Percentiles rank a stretch among this genome's conserved stretches.
phyloP scores from a whole-genome alignment of 108 stramenopile genomes.

The Aurantiochytrium sp. region DNA sequence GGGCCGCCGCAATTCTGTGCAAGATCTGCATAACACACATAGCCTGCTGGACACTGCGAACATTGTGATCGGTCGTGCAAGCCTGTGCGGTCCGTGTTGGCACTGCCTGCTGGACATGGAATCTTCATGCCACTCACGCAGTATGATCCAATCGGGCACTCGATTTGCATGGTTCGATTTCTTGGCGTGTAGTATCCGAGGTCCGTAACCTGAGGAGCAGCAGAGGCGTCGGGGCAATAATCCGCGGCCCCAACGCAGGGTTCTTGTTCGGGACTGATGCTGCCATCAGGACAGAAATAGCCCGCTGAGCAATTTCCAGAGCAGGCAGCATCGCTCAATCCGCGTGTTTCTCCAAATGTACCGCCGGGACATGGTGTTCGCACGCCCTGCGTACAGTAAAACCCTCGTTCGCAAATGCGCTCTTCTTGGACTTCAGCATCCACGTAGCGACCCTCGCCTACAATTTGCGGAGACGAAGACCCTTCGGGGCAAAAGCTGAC shows the following conservation, averaged over 20 bases:
- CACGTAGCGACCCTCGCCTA: background rate
- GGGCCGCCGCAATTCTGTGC: background rate
- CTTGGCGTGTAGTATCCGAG: slow-evolving; percentile 15
- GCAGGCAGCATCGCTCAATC: slow-evolving; percentile 25
- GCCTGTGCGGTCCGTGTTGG: slow-evolving; percentile 25
- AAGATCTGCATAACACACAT: slow-evolving; percentile 18
- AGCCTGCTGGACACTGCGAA: slow-evolving; percentile 25
- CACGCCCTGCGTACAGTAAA: background rate
- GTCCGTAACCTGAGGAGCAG: slow-evolving; percentile 19
- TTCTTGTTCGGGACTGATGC: slow-evolving; percentile 19
- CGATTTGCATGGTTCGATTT: background rate
- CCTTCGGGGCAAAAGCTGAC: background rate
- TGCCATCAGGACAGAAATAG: slow-evolving; percentile 33
- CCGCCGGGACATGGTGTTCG: slow-evolving; percentile 23
- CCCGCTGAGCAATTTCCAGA: slow-evolving; percentile 26
- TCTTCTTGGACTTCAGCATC: background rate
- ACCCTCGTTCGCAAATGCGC: background rate
- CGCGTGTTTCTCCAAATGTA: slow-evolving; percentile 26
- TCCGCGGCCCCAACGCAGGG: slow-evolving; percentile 19
- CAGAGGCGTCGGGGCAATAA: slow-evolving; percentile 32
- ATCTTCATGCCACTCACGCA: background rate
- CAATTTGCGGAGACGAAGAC: background rate
- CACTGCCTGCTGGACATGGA: background rate
- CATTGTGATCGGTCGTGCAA: background rate
- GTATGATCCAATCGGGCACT: background rate